These are phyloP conservation scores for Veloboletus limbatus DNA, from an alignment of 1,284 basidiomycete species.

Conservation along the genomic window DNA sequence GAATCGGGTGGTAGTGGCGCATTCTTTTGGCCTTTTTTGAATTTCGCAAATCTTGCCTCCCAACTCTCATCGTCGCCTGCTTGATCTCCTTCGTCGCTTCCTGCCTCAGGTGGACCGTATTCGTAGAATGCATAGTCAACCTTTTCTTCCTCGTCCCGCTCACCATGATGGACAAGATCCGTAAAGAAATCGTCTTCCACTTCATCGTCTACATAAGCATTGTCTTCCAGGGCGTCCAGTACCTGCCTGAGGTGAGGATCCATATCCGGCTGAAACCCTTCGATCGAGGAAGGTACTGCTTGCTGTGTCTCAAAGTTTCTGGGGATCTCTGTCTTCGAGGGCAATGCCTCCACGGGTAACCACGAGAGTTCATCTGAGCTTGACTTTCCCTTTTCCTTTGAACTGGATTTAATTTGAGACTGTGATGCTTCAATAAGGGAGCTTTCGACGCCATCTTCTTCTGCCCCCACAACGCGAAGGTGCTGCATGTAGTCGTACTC, in stretches of 20 bases:
- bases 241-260: constrained; percentile 93
- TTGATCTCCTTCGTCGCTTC: constrained; percentile 19
- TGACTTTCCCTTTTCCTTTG: constrained; percentile 35
- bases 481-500: constrained; percentile 99
- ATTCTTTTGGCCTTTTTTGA: constrained; percentile 58
- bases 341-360: constrained; percentile 66
- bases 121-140: constrained; percentile 71
- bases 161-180: constrained; percentile 73
- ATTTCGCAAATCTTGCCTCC: constrained; percentile 76
- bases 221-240: constrained; percentile 94
- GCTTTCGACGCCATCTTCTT: constrained; percentile 76
- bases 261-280: constrained; percentile 95
- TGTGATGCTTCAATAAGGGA: constrained; percentile 71
- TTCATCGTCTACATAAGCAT: constrained; percentile 84
- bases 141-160: constrained; percentile 53
- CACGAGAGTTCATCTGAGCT: constrained; percentile 33
- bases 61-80: constrained; percentile 47
- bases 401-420: constrained; percentile 36
- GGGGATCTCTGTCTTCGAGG: constrained; percentile 73
- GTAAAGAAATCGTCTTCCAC: constrained; percentile 73
- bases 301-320: constrained; percentile 71
- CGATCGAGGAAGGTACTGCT: constrained; percentile 76
- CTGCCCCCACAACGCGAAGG: constrained; percentile 71
- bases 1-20: constrained; percentile 41
- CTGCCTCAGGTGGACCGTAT: constrained; percentile 43